Percentiles rank a stretch among this genome's conserved stretches.
phyloP scores from a whole-genome alignment of 768 basidiomycete species.

The Xerocomellus amylosporus region DNA sequence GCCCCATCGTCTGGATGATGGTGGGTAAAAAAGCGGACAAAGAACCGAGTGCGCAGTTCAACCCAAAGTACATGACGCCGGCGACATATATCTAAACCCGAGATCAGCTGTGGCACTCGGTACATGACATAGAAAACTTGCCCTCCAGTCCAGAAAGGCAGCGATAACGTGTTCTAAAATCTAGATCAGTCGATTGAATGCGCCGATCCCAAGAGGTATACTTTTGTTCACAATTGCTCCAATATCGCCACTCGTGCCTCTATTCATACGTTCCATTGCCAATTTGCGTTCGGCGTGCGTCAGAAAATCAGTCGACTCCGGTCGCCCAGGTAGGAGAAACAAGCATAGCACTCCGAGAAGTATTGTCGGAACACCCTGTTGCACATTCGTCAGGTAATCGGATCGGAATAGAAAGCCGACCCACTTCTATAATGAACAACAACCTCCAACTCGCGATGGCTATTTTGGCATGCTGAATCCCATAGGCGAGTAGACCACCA shows the following conservation, averaged over 20 bases:
- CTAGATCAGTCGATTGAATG: background rate
- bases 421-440: conserved; percentile 30
- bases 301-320: conserved; percentile 34
- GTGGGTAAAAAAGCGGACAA: conserved; percentile 54
- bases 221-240: conserved; percentile 42
- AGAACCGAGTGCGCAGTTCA: conserved; percentile 48
- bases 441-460: conserved; percentile 43
- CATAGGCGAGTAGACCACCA: conserved; percentile 53
- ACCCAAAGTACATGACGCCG: conserved; percentile 49
- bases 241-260: conserved; percentile 42
- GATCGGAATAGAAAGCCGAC: background rate
- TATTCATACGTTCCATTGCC: conserved; percentile 35
- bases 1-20: conserved; percentile 50
- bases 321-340: conserved; percentile 31
- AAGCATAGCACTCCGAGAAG: conserved; percentile 28
- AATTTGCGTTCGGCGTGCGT: conserved; percentile 34
- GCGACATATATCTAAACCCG: conserved; percentile 38
- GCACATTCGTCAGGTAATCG: background rate
- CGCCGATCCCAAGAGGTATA: conserved; percentile 11
- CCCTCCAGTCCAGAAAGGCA: conserved; percentile 49
- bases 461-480: conserved; percentile 41
- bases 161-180: conserved; percentile 39
- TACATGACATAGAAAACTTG: conserved; percentile 2
- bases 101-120: conserved; percentile 5
- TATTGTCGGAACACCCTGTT: conserved; percentile 56